Percentiles rank a stretch among this genome's conserved stretches.
These are phyloP conservation scores for Sphagnum tenellum DNA, from an alignment of 225 moss, liverwort and hornwort species.

Conservation along the genomic window DNA sequence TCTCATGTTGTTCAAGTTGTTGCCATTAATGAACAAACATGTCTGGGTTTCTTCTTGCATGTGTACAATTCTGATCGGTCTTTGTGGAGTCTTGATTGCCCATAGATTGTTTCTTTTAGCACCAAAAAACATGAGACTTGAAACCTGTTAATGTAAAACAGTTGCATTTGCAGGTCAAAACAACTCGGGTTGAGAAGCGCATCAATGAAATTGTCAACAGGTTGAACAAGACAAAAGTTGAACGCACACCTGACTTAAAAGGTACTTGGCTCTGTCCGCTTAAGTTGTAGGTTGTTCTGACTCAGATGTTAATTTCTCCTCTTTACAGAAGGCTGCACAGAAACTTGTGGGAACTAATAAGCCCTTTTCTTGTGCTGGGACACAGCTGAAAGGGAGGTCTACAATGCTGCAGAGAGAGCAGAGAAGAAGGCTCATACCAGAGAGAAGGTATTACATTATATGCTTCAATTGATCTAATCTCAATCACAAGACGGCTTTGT, in stretches of 20 bases:
- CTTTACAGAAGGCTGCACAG: too few species aligned
- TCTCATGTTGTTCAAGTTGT: not conserved
- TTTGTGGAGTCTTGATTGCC: too few species aligned
- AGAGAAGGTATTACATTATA: conserved; percentile 52
- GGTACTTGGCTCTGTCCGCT: conserved; percentile 19
- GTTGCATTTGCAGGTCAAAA: conserved; percentile 55
- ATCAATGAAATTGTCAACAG: conserved; percentile 96
- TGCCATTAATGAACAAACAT: too few species aligned
- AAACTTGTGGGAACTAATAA: too few species aligned
- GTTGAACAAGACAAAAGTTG: conserved; percentile 90
- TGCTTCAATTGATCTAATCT: too few species aligned
- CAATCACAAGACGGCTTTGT: too few species aligned
- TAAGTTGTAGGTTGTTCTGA: too few species aligned
- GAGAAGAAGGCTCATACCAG: conserved; percentile 75
- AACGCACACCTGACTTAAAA: conserved; percentile 91
- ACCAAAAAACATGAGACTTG: not conserved
- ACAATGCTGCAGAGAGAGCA: conserved; percentile 88
- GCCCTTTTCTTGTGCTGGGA: not conserved
- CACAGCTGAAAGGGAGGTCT: conserved; percentile 84
- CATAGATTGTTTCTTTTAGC: too few species aligned
- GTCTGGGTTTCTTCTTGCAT: too few species aligned
- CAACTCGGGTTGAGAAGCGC: conserved; percentile 80
- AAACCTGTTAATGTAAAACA: not conserved
- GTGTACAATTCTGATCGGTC: too few species aligned
- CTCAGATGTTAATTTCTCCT: too few species aligned